Conservation (phyloP, 495 filamentous ascomycete genomes). For the Aspergillus saccharolyticus region DNA sequence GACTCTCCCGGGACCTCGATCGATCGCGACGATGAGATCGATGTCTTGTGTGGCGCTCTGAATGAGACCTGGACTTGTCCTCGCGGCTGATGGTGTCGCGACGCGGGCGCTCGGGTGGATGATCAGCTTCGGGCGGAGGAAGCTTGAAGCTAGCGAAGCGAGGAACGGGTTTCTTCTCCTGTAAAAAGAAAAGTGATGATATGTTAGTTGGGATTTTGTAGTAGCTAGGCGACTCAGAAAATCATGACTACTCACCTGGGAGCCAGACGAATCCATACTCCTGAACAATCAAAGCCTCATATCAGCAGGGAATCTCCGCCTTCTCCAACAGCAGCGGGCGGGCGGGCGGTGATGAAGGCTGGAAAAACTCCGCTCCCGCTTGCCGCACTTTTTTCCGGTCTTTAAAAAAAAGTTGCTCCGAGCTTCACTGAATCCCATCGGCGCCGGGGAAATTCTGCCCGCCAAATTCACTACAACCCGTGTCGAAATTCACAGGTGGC, state of each 20-base stretch:
- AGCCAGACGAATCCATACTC: conserved; percentile 37
- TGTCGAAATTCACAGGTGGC: conserved; percentile 2
- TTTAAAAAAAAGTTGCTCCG: conserved; percentile 34
- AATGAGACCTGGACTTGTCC: conserved; percentile 22
- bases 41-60: conserved; percentile 24
- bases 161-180: conserved; percentile 48
- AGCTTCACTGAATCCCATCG: conserved; percentile 14
- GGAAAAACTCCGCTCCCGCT: conserved; percentile 26
- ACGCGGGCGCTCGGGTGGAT: conserved; percentile 18
- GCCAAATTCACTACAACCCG: background rate
- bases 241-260: conserved; percentile 28
- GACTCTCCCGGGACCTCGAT: conserved; percentile 25
- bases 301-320: conserved; percentile 6
- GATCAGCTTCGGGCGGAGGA: conserved; percentile 23
- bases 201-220: background rate
- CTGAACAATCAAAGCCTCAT: conserved; percentile 10
- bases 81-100: conserved; percentile 16
- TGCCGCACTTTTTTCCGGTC: conserved; percentile 19
- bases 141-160: conserved; percentile 67
- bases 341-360: conserved; percentile 9
- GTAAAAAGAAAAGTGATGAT: background rate
- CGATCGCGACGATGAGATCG: conserved; percentile 21
- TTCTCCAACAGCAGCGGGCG: background rate
- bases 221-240: background rate
- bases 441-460: conserved; percentile 3